Base-by-base conservation (phyloP, 805 yeast genomes). In the Monosporozyma siamensis region DNA sequence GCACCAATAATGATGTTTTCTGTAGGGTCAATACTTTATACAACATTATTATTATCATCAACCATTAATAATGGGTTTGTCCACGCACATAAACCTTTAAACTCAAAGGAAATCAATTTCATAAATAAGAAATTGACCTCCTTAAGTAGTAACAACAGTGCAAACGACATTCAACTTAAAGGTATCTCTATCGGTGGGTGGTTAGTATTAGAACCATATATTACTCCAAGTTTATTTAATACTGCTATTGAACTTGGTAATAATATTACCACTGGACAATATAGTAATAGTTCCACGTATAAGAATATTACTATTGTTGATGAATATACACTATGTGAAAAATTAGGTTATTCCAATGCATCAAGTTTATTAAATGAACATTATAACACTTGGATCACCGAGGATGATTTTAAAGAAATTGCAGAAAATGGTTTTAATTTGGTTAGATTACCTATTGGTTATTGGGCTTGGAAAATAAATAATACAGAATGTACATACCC, bases 401-500 rank as follows among this genome's bases (percentile, higher is more conserved):
- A 79, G 51, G 55, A 65, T 3, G 87, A 81, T 58, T 76, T 81
- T 48, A 52, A 58, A 22, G 64, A 67, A 31, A 79, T 80, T 24
- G 67, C 66, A 40, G 52, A 53, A 3, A 66, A 64, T 50, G 87
- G 86, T 0, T 71, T 81, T 48, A 80, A 82, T 53, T 66, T 80
- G 55, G 86, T 82, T n/a, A 65, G 92, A 39, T 71, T 84, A 29
- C 92, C 92, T 0, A 72, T 82, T 39, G 90, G 90, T 2, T 83
- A 83, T 58, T 84, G 94, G 92, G 85, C 89, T 1, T 80, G 79
- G 63, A 69, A 69, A 44, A 62, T 61, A 29, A 48, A 56, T 27
- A 48, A 54, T 24, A 55, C 53, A 1, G 32, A 37, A 1, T 41
- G 44, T 20, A 34, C 25, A 10, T 57, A 54, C 24, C 31, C 49